A percentile compares a stretch with the other conserved stretches of the same genome.
These are phyloP conservation scores for Suillus cothurnatus DNA, from an alignment of 768 basidiomycete genomes.

Conservation along the genomic window DNA sequence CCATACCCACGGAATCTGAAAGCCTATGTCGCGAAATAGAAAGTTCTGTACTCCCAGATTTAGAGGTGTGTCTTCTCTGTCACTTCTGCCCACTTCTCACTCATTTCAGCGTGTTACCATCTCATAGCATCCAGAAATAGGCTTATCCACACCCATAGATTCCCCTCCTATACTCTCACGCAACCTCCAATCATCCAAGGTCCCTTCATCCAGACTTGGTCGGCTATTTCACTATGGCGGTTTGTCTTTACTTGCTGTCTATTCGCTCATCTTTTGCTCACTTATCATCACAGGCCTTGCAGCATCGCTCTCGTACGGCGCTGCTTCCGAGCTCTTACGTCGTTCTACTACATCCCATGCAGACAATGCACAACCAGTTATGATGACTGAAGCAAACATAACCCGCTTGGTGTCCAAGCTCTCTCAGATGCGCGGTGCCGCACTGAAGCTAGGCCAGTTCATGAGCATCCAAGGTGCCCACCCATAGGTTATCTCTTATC, in stretches of 20 bases:
- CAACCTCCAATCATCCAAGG: conserved; percentile 76
- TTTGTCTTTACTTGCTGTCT: conserved; percentile 30
- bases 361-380: conserved; percentile 49
- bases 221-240: conserved; percentile 95
- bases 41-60: not conserved
- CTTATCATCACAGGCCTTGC: conserved; percentile 68
- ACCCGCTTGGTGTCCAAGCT: conserved; percentile 88
- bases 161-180: conserved; percentile 40
- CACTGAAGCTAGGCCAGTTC: conserved; percentile 95
- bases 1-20: not conserved
- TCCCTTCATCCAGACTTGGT: conserved; percentile 88
- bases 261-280: not conserved
- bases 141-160: conserved; percentile 36
- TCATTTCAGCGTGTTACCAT: not conserved
- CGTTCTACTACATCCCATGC: conserved; percentile 52
- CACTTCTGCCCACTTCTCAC: not conserved
- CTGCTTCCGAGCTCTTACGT: conserved; percentile 82
- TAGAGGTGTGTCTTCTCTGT: not conserved
- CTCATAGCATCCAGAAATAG: not conserved
- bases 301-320: conserved; percentile 86
- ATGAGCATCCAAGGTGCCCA: conserved; percentile 88
- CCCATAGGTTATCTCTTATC: not conserved
- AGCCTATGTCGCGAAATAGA: not conserved
- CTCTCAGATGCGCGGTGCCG: conserved; percentile 95
- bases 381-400: conserved; percentile 92